phyloP scores from a whole-genome alignment of 176 grass and related monocot species.

The Aegilops longissima region DNA sequence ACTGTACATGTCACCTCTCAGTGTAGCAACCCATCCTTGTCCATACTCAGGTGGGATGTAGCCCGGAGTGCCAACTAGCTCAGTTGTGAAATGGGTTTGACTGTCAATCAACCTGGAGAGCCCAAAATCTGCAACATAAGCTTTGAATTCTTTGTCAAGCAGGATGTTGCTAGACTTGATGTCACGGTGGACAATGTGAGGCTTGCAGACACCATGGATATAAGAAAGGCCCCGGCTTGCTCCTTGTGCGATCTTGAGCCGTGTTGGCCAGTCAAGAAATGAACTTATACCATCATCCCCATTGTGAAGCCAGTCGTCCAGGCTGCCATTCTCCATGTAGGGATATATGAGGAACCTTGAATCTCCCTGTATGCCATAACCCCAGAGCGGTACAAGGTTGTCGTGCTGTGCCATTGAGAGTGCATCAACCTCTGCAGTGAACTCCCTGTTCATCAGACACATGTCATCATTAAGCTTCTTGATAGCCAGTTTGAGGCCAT shows the following conservation, averaged over 20 bases:
- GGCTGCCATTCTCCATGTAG: conserved; percentile 83
- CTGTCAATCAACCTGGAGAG: conserved; percentile 66
- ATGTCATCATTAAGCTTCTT: conserved; percentile 61
- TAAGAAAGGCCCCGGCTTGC: conserved; percentile 53
- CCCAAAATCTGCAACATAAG: conserved; percentile 75
- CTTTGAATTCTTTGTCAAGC: conserved; percentile 60
- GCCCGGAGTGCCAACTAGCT: conserved; percentile 73
- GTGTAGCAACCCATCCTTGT: conserved; percentile 63
- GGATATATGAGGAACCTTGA: conserved; percentile 63
- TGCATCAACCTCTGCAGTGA: conserved; percentile 69
- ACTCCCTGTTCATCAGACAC: conserved; percentile 59
- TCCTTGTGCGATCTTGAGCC: conserved; percentile 67
- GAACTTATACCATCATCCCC: conserved; percentile 27
- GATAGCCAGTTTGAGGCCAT: conserved; percentile 57
- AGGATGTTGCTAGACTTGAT: conserved; percentile 89
- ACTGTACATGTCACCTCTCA: conserved; percentile 82
- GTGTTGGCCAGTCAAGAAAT: conserved; percentile 57
- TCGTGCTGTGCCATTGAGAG: conserved; percentile 65
- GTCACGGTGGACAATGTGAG: conserved; percentile 77
- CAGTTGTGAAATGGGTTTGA: conserved; percentile 74
- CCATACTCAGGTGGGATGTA: conserved; percentile 84
- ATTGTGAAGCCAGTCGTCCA: conserved; percentile 91
- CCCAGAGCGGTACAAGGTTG: conserved; percentile 58
- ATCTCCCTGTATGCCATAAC: conserved; percentile 50
- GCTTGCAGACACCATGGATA: conserved; percentile 69